Conservation (phyloP, 139 green algal genomes). For the Coelastrella sp. region DNA sequence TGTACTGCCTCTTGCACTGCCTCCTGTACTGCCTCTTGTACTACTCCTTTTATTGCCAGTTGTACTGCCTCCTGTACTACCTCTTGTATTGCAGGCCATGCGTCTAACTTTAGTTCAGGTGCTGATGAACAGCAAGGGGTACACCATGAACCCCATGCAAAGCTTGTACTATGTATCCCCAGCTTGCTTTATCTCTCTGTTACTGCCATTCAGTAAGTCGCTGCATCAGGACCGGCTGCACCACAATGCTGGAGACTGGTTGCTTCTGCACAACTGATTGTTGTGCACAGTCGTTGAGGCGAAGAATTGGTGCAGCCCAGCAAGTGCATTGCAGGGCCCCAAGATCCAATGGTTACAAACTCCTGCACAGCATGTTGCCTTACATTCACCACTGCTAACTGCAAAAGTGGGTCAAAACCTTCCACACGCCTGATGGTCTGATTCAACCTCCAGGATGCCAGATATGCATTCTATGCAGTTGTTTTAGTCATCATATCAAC, state of each 20-base stretch:
- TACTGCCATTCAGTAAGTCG: slow-evolving; percentile 78
- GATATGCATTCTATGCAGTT: background rate
- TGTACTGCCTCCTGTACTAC: background rate
- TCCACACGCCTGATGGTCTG: no score
- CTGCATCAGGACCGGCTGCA: background rate
- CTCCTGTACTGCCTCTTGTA: background rate
- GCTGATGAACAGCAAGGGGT: slow-evolving; percentile 87
- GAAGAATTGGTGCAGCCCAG: no score
- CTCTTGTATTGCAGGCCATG: slow-evolving; percentile 67
- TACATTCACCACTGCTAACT: no score
- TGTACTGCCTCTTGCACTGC: background rate
- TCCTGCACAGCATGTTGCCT: no score
- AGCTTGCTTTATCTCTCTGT: slow-evolving; percentile 80
- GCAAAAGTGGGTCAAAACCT: no score
- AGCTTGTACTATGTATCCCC: slow-evolving; percentile 93
- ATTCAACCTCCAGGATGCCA: no score
- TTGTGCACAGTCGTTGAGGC: no score
- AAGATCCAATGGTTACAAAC: no score
- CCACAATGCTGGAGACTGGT: background rate
- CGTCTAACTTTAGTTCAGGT: slow-evolving; percentile 92
- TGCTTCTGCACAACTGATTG: background rate
- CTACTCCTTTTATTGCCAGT: no score
- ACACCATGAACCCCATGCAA: slow-evolving; percentile 90
- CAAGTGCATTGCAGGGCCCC: no score
- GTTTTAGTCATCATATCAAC: background rate